Evolutionary conservation across 164 flowering plant genomes (phyloP).

Genomic region (Sedum album): DNA sequence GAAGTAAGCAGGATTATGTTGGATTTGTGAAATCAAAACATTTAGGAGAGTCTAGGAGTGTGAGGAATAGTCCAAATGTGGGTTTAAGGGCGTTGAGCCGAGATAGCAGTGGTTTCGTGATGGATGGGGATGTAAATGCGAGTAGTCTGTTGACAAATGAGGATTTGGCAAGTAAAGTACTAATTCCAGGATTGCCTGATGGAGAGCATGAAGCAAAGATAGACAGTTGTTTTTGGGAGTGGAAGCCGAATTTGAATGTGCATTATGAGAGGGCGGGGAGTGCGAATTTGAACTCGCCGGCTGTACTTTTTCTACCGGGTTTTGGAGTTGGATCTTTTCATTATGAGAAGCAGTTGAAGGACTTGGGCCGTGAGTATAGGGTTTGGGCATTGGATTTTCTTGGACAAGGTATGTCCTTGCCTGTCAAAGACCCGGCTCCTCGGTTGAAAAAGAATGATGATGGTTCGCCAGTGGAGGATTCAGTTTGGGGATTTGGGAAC

Average conservation of each 20-base stretch:
- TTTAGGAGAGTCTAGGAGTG: neutral
- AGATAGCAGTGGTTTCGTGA: constrained; percentile 34
- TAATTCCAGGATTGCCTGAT: constrained; percentile 76
- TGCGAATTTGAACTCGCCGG: constrained; percentile 60
- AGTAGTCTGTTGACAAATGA: constrained; percentile 23
- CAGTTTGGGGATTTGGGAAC: constrained; percentile 85
- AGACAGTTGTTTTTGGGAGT: constrained; percentile 71
- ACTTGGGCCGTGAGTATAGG: constrained; percentile 78
- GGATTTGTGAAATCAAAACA: neutral
- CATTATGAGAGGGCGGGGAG: constrained; percentile 75
- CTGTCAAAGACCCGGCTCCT: constrained; percentile 74
- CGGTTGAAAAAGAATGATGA: constrained; percentile 21
- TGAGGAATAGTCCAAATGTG: constrained; percentile 11
- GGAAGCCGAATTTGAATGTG: constrained; percentile 78
- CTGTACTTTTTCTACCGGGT: constrained; percentile 85
- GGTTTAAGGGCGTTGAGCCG: constrained; percentile 22
- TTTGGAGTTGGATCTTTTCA: constrained; percentile 97
- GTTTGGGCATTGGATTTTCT: constrained; percentile 93
- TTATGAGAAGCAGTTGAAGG: constrained; percentile 89
- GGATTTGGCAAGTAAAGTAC: constrained; percentile 32
- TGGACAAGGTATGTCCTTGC: constrained; percentile 91
- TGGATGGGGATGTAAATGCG: constrained; percentile 33
- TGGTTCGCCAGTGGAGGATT: constrained; percentile 25
- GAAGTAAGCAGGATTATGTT: neutral
- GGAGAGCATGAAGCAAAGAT: constrained; percentile 52